Conservation (phyloP, 1,139 yeast species). For the Wickerhamomyces sp. region DNA sequence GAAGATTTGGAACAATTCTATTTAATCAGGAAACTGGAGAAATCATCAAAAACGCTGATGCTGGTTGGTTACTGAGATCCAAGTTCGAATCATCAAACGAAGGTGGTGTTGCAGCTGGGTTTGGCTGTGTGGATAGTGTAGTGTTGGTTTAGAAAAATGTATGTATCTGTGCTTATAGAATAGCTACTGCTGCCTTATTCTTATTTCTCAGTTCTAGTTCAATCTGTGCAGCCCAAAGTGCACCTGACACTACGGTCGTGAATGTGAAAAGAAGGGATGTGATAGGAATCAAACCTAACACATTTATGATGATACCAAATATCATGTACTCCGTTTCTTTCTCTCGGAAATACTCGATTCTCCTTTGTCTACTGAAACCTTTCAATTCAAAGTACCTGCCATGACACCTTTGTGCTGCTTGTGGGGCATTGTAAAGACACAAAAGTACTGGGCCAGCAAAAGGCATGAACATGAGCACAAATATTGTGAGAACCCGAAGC, state of each 20-base stretch:
- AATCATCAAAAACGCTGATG: conserved; percentile 55
- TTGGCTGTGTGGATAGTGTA: conserved; percentile 89
- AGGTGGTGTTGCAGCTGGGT: conserved; percentile 99
- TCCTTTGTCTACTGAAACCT: conserved; percentile 43
- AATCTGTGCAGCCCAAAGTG: conserved; percentile 54
- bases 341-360: conserved; percentile 26
- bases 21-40: conserved; percentile 63
- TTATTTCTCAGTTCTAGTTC: conserved; percentile 19
- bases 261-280: conserved; percentile 57
- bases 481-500: conserved; percentile 27
- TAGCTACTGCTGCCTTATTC: too few relatives aligned
- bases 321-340: conserved; percentile 20
- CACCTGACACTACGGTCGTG: conserved; percentile 68
- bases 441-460: conserved; percentile 56
- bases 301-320: conserved; percentile 57
- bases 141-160: conserved; percentile 22
- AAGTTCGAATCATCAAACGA: conserved; percentile 85
- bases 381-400: conserved; percentile 57
- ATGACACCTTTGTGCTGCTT: conserved; percentile 54
- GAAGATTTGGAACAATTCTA: conserved; percentile 79
- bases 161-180: too few relatives aligned
- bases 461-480: conserved; percentile 51
- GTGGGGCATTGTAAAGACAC: conserved; percentile 52
- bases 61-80: conserved; percentile 86
- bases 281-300: conserved; percentile 58